Evolutionary conservation across 768 basidiomycete genomes (phyloP).

Genomic region (Psilocybe subaeruginosa): DNA sequence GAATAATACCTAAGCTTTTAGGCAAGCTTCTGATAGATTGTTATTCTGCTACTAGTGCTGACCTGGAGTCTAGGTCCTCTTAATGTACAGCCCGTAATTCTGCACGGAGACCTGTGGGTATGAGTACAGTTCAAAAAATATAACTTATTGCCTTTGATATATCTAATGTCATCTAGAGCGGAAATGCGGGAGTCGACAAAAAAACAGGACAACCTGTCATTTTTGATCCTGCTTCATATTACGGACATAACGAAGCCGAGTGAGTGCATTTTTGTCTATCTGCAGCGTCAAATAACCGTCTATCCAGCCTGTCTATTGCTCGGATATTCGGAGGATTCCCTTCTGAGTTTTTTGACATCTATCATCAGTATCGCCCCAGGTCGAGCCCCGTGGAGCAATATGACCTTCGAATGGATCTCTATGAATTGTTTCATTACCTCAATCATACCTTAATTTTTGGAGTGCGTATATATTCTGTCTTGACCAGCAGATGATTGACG

Average conservation of each 20-base stretch:
- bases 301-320: slow-evolving; percentile 68
- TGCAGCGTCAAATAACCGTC: not conserved
- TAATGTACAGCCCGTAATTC: slow-evolving; percentile 62
- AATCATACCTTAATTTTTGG: slow-evolving; percentile 83
- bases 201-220: slow-evolving; percentile 62
- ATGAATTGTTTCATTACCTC: slow-evolving; percentile 80
- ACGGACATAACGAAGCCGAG: slow-evolving; percentile 85
- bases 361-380: slow-evolving; percentile 65
- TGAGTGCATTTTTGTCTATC: slow-evolving; percentile 33
- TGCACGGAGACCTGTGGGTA: slow-evolving; percentile 87
- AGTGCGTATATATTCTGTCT: slow-evolving; percentile 44
- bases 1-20: slow-evolving; percentile 76
- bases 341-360: slow-evolving; percentile 60
- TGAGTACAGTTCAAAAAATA: too few species aligned
- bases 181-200: slow-evolving; percentile 68
- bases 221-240: slow-evolving; percentile 80
- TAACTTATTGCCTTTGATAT: too few species aligned
- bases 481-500: not conserved
- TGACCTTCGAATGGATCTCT: slow-evolving; percentile 64
- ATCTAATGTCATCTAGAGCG: slow-evolving; percentile 48
- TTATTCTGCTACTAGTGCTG: not conserved
- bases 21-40: slow-evolving; percentile 27
- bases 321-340: slow-evolving; percentile 82
- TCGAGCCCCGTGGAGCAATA: slow-evolving; percentile 69
- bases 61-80: slow-evolving; percentile 42